A percentile compares a stretch with the other conserved stretches of the same genome.
These are phyloP conservation scores for Crithidia mellificae DNA, from an alignment of 208 protist genomes.

Conservation along the genomic window DNA sequence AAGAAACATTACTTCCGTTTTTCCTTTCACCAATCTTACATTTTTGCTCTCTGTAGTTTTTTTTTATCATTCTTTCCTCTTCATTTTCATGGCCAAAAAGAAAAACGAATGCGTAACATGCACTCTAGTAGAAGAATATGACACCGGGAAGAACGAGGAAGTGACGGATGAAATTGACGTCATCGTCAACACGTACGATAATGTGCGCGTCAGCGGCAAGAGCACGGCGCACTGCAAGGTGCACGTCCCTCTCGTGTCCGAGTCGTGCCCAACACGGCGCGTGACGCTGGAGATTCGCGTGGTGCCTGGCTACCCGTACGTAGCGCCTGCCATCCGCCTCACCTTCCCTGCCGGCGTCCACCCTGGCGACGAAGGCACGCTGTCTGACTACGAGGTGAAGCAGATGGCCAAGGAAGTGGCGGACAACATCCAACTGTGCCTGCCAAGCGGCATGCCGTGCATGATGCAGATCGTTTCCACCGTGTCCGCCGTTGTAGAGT, in stretches of 20 bases:
- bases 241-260: conserved; percentile 45
- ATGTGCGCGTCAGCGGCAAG: conserved; percentile 45
- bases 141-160: conserved; percentile 48
- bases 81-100: conserved; percentile 38
- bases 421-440: conserved; percentile 60
- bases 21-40: not conserved
- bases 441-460: conserved; percentile 53
- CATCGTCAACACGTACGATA: conserved; percentile 62
- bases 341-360: conserved; percentile 38
- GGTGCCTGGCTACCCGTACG: conserved; percentile 71
- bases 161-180: conserved; percentile 75
- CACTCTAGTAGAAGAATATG: conserved; percentile 53
- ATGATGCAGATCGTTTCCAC: conserved; percentile 77
- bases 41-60: not conserved
- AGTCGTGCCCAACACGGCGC: conserved; percentile 37
- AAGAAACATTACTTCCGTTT: conserved; percentile 5
- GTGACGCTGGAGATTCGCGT: conserved; percentile 59
- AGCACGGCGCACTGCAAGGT: conserved; percentile 53
- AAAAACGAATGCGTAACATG: conserved; percentile 29
- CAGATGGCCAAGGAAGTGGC: conserved; percentile 52
- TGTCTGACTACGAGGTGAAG: conserved; percentile 45
- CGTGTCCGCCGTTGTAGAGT: conserved; percentile 47
- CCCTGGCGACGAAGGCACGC: conserved; percentile 24
- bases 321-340: conserved; percentile 53
- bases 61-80: not conserved